These are phyloP conservation scores for Leccinum pellstonianum DNA, from an alignment of 768 basidiomycete genomes.

Conservation along the genomic window DNA sequence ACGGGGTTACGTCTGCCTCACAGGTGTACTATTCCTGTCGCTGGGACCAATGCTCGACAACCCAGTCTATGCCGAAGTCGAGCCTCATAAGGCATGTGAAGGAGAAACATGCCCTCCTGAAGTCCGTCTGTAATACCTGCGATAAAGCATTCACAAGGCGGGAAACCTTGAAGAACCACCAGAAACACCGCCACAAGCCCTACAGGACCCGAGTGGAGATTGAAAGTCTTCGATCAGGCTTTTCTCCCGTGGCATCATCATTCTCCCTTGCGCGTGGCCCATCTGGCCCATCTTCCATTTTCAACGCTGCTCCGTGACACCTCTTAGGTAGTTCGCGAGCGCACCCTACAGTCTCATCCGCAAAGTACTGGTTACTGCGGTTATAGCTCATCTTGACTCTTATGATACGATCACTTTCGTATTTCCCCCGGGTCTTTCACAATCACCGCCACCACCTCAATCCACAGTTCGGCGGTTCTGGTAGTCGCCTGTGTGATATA, in stretches of 20 bases:
- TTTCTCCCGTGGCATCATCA: background rate
- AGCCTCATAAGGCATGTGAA: slow-evolving; percentile 7
- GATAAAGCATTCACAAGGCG: slow-evolving; percentile 5
- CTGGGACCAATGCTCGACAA: background rate
- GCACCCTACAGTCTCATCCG: background rate
- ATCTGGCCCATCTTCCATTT: background rate
- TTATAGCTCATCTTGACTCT: background rate
- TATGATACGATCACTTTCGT: background rate
- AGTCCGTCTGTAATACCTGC: slow-evolving; percentile 4
- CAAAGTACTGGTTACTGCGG: background rate
- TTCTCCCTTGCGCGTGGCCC: background rate
- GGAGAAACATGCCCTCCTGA: slow-evolving; percentile 2
- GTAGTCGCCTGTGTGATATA: no score
- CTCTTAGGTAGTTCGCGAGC: background rate
- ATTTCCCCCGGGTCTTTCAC: background rate
- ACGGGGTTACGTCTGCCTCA: background rate
- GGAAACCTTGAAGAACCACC: background rate
- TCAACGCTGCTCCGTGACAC: background rate
- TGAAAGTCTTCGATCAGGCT: background rate
- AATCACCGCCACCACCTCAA: background rate
- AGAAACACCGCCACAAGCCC: background rate
- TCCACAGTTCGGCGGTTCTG: no score
- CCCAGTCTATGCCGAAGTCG: background rate
- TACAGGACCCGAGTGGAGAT: background rate
- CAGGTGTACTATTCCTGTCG: background rate